Evolutionary conservation across 495 filamentous ascomycete genomes (phyloP).

Genomic region (Coniosporium apollinis): DNA sequence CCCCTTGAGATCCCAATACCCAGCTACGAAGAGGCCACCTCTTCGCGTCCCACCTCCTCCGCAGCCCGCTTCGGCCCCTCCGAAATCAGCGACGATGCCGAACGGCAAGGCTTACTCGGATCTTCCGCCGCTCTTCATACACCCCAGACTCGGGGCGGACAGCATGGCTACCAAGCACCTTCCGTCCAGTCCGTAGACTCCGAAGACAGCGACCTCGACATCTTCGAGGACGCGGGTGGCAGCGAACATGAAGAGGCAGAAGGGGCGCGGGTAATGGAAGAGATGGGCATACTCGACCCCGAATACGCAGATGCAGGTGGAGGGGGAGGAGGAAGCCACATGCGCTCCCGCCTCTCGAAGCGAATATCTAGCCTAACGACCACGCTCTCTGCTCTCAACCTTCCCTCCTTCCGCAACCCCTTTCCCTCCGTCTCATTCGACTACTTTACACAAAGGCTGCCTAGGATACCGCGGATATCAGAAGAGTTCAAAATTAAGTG

Average conservation of each 20-base stretch:
- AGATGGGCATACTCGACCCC: conserved; percentile 78
- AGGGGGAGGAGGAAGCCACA: conserved; percentile 16
- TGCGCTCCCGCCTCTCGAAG: conserved; percentile 36
- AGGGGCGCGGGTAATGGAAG: conserved; percentile 62
- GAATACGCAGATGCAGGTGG: conserved; percentile 26
- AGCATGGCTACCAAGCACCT: conserved; percentile 44
- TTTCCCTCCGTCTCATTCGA: conserved; percentile 22
- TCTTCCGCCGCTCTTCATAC: conserved; percentile 10
- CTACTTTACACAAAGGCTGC: conserved; percentile 2
- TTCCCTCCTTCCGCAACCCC: conserved; percentile 33
- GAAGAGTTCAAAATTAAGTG: conserved; percentile 20
- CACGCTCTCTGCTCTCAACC: conserved; percentile 37
- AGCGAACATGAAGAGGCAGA: conserved; percentile 28
- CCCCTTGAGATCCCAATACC: conserved; percentile 71
- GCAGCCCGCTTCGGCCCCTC: conserved; percentile 41
- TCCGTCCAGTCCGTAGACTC: conserved; percentile 56
- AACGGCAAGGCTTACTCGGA: conserved; percentile 42
- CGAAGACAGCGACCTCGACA: conserved; percentile 28
- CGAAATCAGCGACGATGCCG: conserved; percentile 39
- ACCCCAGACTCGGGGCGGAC: conserved; percentile 16
- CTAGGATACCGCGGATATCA: conserved; percentile 12
- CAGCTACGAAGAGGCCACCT: conserved; percentile 80
- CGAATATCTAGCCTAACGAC: conserved; percentile 33
- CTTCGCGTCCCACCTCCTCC: conserved; percentile 38
- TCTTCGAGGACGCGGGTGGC: conserved; percentile 11